phyloP scores from a whole-genome alignment of 345 rosid genomes.

The Barbarea vulgaris region DNA sequence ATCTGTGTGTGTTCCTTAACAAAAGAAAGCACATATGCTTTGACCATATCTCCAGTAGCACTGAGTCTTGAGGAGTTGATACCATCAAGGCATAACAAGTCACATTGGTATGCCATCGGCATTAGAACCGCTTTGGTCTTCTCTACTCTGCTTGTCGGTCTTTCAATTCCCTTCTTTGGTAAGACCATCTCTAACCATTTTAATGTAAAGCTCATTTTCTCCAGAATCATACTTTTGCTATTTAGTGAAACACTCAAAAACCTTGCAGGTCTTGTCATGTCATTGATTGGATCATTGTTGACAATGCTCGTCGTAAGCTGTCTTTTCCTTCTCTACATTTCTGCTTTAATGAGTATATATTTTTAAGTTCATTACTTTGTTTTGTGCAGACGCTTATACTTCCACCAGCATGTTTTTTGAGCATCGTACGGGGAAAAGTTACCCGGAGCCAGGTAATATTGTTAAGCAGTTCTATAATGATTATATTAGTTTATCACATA shows the following conservation, averaged over 20 bases:
- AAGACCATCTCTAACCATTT: slow-evolving; percentile 28
- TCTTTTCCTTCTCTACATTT: slow-evolving; percentile 5
- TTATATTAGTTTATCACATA: slow-evolving; percentile 1
- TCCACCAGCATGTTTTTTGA: slow-evolving; percentile 85
- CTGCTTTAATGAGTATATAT: background rate
- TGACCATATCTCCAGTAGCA: slow-evolving; percentile 94
- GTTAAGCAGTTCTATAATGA: background rate
- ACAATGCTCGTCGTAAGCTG: slow-evolving; percentile 90
- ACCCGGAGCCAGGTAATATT: slow-evolving; percentile 58
- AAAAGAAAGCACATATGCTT: slow-evolving; percentile 63
- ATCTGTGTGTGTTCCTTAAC: slow-evolving; percentile 38
- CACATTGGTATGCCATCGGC: slow-evolving; percentile 62
- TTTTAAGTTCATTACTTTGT: background rate
- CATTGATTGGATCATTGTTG: slow-evolving; percentile 88
- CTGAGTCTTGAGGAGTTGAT: slow-evolving; percentile 93
- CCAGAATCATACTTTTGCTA: background rate
- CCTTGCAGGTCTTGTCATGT: slow-evolving; percentile 80
- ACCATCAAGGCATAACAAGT: slow-evolving; percentile 64
- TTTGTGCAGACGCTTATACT: slow-evolving; percentile 76
- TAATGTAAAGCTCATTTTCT: background rate
- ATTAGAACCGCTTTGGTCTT: slow-evolving; percentile 80
- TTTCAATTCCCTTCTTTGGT: slow-evolving; percentile 90
- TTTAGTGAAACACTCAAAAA: slow-evolving; percentile 1
- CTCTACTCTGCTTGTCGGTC: slow-evolving; percentile 83
- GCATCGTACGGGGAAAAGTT: slow-evolving; percentile 62